These are phyloP conservation scores for Theobroma grandiflorum DNA, from an alignment of 441 rosid genomes.

Conservation along the genomic window DNA sequence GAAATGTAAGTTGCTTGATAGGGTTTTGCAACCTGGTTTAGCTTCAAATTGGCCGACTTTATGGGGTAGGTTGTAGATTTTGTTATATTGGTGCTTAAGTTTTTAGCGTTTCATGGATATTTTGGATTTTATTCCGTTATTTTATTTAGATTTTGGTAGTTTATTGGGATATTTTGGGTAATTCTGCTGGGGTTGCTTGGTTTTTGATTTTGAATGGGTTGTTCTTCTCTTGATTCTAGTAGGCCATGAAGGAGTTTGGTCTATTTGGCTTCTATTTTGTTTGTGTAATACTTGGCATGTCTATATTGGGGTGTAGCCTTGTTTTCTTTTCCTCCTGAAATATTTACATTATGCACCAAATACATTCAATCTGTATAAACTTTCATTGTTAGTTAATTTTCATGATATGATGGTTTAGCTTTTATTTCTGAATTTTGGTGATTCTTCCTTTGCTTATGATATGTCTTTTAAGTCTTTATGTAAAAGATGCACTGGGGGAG, in stretches of 20 bases:
- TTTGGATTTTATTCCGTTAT: neutral
- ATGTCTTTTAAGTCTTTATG: neutral
- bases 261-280: neutral
- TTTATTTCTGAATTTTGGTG: slow-evolving; percentile 3
- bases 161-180: neutral
- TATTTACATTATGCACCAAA: neutral
- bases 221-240: neutral
- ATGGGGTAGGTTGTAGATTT: slow-evolving; percentile 2
- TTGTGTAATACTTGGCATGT: neutral
- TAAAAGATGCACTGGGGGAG: neutral
- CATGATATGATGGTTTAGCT: neutral
- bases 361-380: neutral
- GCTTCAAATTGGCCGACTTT: neutral
- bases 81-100: neutral
- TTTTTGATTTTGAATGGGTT: slow-evolving; percentile 9
- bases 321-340: neutral
- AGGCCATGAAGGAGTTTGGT: neutral
- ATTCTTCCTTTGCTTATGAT: neutral
- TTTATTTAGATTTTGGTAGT: slow-evolving; percentile 7
- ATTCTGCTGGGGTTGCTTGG: neutral
- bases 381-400: neutral
- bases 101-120: neutral
- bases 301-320: neutral
- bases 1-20: neutral
- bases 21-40: slow-evolving; percentile 13